Base-by-base conservation (phyloP, 1,139 yeast genomes). In the Protomyces inundatus region DNA sequence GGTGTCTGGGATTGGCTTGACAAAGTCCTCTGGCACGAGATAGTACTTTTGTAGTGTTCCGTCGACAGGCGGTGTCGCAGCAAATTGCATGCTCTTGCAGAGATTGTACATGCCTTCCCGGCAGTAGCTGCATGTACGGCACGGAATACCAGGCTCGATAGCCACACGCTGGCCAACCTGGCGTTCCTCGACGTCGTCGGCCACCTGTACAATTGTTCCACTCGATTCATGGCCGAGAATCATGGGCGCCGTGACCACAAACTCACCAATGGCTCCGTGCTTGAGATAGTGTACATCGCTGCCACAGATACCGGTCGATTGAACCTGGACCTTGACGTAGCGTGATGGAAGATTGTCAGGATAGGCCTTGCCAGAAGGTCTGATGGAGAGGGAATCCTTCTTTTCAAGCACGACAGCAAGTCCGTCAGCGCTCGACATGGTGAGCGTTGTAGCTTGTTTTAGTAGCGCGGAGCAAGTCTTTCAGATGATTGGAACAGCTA, bases 251-350 rank as follows among this genome's bases (percentile, higher is more conserved):
- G 81, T 73, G 48, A 83, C 73, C 9, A 76, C 72, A 64, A 73
- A 75, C 61, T 71, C 81, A 16, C 96, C 96, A 71, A 89, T 87
- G 67, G 81, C 80, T 3, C 96, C 96, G 69, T 86, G 87, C 57
- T 84, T 82, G 72, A 85, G 88, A 79, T 86, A 90, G 72, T 89
- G 96, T 67, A 88, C 87, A 40, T 69, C 69, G 53, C 53, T 33
- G 3, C 96, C 96, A 75, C 97, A 90, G 67, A 90, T 85, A 59
- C 97, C 97, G 0, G 96, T 90, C 69, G 81, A 79, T 73, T 84
- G 85, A 69, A 90, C 87, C 64, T 85, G 85, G 35, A 90, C 83
- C 70, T 87, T 82, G 54, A 90, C 96, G 68, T 84, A 53, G n/a
- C 56, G 33, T 10, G 62, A 40, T 3, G 62, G 62, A 40, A 58